Base-by-base conservation (phyloP, 1,284 basidiomycete species). In the Tylopilus sp. region DNA sequence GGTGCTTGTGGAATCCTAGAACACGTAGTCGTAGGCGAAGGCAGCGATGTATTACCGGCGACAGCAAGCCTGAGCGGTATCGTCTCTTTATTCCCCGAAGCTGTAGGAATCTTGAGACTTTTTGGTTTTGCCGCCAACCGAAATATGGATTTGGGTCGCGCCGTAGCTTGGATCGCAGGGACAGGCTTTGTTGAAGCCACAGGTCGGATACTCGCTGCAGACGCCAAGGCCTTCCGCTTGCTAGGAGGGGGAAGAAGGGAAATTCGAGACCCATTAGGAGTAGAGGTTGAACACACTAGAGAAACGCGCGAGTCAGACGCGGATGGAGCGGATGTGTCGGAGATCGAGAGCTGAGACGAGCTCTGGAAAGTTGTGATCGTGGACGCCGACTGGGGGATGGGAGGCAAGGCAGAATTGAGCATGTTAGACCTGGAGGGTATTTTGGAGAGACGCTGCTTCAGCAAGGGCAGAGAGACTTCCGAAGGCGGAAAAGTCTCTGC, bases 361-460 rank as follows among this genome's bases (percentile, higher is more conserved):
- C 45, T 66, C 21, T 47, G 48, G 29, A 67, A 68, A 2, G 66
- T 54, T 0, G 53, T 56, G 30, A 65, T 30, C 7, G 62, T 55
- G 6, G 55, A 66, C 5, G 65, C 65, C 9, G 63, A 67, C 29
- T 65, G 62, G 20, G 63, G 66, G 6, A 67, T 61, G 2, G 66
- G 62, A 9, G 66, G 64, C n/a, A 65, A 34, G 0, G 35, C 8
- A 2, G 41, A 4, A 30, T 55, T 46, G 2, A 53, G 5, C 1
- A 53, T 2, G 17, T 55, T 66, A 2, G 48, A 47, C 17, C 58
- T 51, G 2, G 63, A 66, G 1, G 66, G 42, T 26, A 64, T 51
- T 21, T 30, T 57, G 2, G 63, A 61, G 20, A 66, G 53, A 4
- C 61, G 30, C 2, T 34, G 7, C 35, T 18, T 64, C 14, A 57